Evolutionary conservation across 1,284 basidiomycete species (phyloP).

Genomic region (Volvariella volvacea): DNA sequence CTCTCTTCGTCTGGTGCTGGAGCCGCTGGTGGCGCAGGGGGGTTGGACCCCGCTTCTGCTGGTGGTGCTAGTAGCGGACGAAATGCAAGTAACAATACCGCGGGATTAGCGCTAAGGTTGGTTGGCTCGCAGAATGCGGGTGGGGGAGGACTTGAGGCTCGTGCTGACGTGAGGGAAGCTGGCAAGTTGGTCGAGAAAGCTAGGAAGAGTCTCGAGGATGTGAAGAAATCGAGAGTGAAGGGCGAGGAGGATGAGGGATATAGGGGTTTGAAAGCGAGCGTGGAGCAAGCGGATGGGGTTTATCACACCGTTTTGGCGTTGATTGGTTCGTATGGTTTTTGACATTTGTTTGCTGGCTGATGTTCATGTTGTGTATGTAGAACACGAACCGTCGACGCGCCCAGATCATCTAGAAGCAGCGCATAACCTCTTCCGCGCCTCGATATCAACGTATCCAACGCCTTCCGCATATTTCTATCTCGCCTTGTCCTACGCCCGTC

Average conservation of each 20-base stretch:
- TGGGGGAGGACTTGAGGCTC: constrained; percentile 29
- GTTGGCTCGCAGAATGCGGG: constrained; percentile 25
- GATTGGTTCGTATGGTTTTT: constrained; percentile 36
- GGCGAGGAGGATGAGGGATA: constrained; percentile 40
- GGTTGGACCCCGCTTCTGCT: background rate
- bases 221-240: constrained; percentile 16
- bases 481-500: constrained; percentile 68
- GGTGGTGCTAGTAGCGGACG: background rate
- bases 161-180: constrained; percentile 51
- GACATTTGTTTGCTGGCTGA: background rate
- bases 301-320: constrained; percentile 54
- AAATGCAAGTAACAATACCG: background rate
- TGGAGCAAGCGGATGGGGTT: constrained; percentile 64
- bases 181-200: constrained; percentile 50
- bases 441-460: constrained; percentile 49
- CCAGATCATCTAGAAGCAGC: constrained; percentile 53
- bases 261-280: constrained; percentile 41
- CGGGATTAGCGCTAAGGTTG: background rate
- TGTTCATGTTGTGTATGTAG: constrained; percentile 26
- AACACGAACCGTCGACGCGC: constrained; percentile 59
- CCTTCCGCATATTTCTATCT: constrained; percentile 75
- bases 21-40: background rate
- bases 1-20: background rate
- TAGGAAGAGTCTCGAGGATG: constrained; percentile 23
- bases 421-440: constrained; percentile 48